Evolutionary conservation across 2,329 filamentous ascomycete species (phyloP), one percentile per base, ranked within the genome.

Genomic region (Fusarium sublunatum): DNA sequence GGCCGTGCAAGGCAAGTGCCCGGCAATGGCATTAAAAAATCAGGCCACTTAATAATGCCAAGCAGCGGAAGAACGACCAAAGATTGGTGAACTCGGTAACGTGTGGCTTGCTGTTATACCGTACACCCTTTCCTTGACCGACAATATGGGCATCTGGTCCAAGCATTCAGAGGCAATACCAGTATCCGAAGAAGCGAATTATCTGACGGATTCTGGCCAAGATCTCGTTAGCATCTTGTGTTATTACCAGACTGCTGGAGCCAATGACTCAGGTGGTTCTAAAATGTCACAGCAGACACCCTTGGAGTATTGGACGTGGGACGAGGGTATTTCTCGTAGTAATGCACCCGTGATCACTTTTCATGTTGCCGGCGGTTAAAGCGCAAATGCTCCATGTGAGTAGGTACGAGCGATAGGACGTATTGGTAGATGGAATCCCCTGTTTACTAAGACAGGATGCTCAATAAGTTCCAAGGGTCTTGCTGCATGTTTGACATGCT

Each of bases 81-180:
- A 15, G 31, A 34, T 34, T 34, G 31, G 31, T 38, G 57, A 40
- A 53, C 38, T 19, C 52, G 41, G 57, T 62, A 61, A 60, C 59
- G 60, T 62, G 64, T 70, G 65, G 64, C 67, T 69, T 69, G 29
- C 61, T 44, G 53, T 59, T 57, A 51, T 52, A 66, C 58, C 65
- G 57, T 53, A 50, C 64, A 53, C 38, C 39, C 34, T 45, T 45
- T 57, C 56, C 31, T 61, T 65, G 61, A 64, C 56, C 58, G 62
- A 64, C 53, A 67, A 44, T 55, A n/a, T 40, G 12, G 12, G 15
- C 12, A 11, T 12, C 19, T 9, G 28, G 35, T 15, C 35, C 28
- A 51, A 22, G 44, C 25, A n/a, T 9, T 26, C 22, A 13, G 28
- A 29, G 15, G 19, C 36, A 43, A 47, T 36, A 31, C 28, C 43